Evolutionary conservation across 169 alveolate species (phyloP), one percentile per base, ranked within the genome.

Genomic region (Eimeria falciformis): DNA sequence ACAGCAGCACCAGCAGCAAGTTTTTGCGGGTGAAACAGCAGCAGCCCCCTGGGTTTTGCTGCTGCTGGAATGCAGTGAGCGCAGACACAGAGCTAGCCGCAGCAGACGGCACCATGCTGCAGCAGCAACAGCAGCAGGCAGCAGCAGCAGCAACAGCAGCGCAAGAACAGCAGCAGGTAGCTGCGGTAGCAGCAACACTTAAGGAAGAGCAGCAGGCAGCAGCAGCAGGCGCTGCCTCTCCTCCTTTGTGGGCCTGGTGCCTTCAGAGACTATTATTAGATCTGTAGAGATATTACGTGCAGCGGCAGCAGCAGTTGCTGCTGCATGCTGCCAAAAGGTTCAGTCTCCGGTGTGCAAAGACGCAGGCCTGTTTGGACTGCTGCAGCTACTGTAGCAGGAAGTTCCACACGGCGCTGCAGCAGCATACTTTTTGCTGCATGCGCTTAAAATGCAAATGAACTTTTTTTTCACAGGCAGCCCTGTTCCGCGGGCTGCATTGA

Each of bases 101-200:
- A 71, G 83, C 83, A 71, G 83, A 71, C 29, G 83, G 58, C 18
- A 33, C 83, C 3, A 33, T 25, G 40, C 83, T 71, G 83, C 83
- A 71, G 83, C 83, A 71, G 83, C 78, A 66, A 50, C 7, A 7
- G 21, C 45, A 14, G 12, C 18, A 37, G 29, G 78, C 83, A 71
- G 83, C 83, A 71, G 83, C 83, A 71, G 83, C 83, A 71, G 83
- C 83, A 43, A 37, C 33, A 58, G 71, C 58, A 50, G 71, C 27
- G 62, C n/a, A 14, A 14, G 14, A 14, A 50, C n/a, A 50, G 62
- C 62, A 11, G 62, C 62, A 7, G 7, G 62, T 7, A 11, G 7
- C 62, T 50, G 62, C 62, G 62, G 62, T 11, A 14, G 7, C 62
- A 11, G 62, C 62, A 50, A 14, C 7, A 50, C 14, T 7, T 14